Evolutionary conservation across 2,329 filamentous ascomycete species (phyloP), one percentile per base, ranked within the genome.

Genomic region (Cladophialophora chaetospira): DNA sequence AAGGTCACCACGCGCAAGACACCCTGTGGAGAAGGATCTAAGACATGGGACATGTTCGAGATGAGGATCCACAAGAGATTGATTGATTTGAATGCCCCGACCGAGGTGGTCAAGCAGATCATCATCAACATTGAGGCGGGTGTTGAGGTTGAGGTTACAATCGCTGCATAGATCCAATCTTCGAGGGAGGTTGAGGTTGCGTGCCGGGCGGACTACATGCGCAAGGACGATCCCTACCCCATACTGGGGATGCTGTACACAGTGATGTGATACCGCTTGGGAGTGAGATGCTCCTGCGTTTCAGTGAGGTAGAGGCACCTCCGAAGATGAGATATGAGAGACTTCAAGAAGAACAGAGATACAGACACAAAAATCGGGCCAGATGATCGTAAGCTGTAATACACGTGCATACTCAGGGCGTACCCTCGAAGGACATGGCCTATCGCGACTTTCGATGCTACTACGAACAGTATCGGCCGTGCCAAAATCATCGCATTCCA

Each of bases 1-100:
- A 91, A 94, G 85, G 63, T 96, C 84, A 91, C 89, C 77, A 96
- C 94, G 84, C 89, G 94, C 75, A 99, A 99, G 89, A 97, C 94
- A 67, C 94, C 94, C 77, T 94, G 89, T 82, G 94, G 94, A 89
- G 94, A 99, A 87, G 94, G 94, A 82, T 95, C 89, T 80, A 99
- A 99, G 91, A 99, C 94, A 75, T 99, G 94, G 94, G 94, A 97
- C 78, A 87, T 84, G 79, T 99, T 84, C 80, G 93, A 99, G 88
- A 95, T 99, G 91, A 88, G 93, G 82, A 96, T 97, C 77, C 91
- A 97, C 87, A 97, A 97, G 88, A 89, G 92, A 71, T 84, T 97
- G 74, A 97, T 97, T 75, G 92, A 96, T 79, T 83, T 99, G 68
- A 92, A 95, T 81, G 94, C 94, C 71, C 94, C 94, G 64, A 99